These are phyloP conservation scores for Mercurialis annua DNA, from an alignment of 345 rosid genomes.

Conservation along the genomic window DNA sequence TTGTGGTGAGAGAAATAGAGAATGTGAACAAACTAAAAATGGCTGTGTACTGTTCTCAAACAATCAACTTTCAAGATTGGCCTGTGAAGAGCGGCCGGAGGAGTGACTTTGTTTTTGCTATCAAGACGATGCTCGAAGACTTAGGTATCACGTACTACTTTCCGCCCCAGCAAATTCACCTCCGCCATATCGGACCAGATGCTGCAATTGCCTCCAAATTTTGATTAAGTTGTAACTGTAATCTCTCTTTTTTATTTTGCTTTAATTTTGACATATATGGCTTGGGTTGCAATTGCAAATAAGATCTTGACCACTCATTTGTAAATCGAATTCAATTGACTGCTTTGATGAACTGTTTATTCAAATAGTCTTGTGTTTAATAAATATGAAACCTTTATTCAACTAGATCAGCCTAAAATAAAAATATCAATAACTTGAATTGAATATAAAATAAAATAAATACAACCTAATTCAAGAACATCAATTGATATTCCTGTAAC, in stretches of 20 bases:
- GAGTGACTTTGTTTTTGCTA: slow-evolving; percentile 18
- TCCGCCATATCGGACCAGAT: slow-evolving; percentile 18
- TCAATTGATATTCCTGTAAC: too few relatives aligned
- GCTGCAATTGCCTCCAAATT: slow-evolving; percentile 6
- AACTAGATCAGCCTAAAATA: too few relatives aligned
- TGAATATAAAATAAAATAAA: too few relatives aligned
- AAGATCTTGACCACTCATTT: too few relatives aligned
- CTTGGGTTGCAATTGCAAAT: too few relatives aligned
- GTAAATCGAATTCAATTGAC: not conserved
- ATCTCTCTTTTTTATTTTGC: too few relatives aligned
- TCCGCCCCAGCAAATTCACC: slow-evolving; percentile 24
- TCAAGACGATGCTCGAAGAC: slow-evolving; percentile 28
- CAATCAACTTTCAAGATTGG: slow-evolving; percentile 31
- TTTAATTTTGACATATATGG: too few relatives aligned
- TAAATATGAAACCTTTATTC: too few relatives aligned
- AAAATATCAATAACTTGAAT: too few relatives aligned
- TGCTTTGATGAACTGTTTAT: not conserved
- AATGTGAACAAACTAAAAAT: slow-evolving; percentile 24
- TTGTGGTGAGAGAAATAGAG: slow-evolving; percentile 31
- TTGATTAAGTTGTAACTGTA: slow-evolving; percentile 9
- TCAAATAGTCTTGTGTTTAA: not conserved
- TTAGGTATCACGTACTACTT: slow-evolving; percentile 22
- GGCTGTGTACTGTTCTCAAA: slow-evolving; percentile 28
- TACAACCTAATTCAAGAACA: too few relatives aligned
- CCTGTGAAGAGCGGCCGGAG: slow-evolving; percentile 25